Conservation (phyloP, 805 yeast genomes). For the Candida broadrunensis region DNA sequence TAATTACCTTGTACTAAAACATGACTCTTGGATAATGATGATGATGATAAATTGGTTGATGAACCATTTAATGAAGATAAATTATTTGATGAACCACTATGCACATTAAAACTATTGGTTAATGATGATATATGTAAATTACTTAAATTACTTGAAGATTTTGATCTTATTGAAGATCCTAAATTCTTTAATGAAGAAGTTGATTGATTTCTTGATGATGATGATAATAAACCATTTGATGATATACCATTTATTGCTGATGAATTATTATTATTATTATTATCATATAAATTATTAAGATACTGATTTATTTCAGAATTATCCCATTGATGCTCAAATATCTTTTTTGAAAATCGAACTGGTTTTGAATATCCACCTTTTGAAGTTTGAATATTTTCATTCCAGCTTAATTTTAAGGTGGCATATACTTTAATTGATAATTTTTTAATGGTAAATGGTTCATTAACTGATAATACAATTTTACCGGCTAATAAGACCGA, state of each 20-base stretch:
- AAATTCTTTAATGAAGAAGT: constrained; percentile 41
- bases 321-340: constrained; percentile 82
- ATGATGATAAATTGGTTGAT: constrained; percentile 13
- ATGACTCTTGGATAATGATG: constrained; percentile 24
- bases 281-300: constrained; percentile 28
- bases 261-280: constrained; percentile 9
- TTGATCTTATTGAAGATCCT: constrained; percentile 27
- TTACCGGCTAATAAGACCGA: constrained; percentile 75
- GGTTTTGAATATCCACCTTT: constrained; percentile 48
- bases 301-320: constrained; percentile 52
- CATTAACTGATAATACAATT: constrained; percentile 71
- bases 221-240: constrained; percentile 20
- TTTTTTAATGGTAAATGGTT: constrained; percentile 67
- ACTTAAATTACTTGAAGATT: constrained; percentile 26
- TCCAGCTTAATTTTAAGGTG: constrained; percentile 63
- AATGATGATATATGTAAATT: constrained; percentile 15
- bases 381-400: constrained; percentile 47
- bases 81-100: constrained; percentile 22
- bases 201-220: constrained; percentile 36
- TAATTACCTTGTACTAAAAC: constrained; percentile 72
- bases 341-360: constrained; percentile 51
- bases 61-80: constrained; percentile 6
- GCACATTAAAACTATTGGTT: constrained; percentile 12
- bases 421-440: constrained; percentile 65
- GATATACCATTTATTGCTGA: constrained; percentile 14